Evolutionary conservation across 2,329 filamentous ascomycete species (phyloP).

Genomic region (Phyllosticta citrichinensis): DNA sequence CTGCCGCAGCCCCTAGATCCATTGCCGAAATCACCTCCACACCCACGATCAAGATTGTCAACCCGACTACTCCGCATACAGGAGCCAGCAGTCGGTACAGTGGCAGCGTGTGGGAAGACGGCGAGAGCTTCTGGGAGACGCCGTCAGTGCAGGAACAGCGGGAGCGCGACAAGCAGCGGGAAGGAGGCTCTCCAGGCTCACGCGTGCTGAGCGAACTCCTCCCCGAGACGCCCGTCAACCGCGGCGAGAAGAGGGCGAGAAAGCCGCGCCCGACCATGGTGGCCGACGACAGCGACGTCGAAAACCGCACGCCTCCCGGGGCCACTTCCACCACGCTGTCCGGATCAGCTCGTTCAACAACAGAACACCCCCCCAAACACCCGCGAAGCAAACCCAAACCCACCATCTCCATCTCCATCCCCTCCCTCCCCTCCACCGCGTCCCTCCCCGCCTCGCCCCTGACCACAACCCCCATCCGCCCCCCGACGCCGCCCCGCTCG

Average conservation of each 20-base stretch:
- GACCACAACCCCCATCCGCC: not conserved
- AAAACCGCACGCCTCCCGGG: not conserved
- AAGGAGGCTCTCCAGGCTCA: not conserved
- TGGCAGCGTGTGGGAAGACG: conserved; percentile 23
- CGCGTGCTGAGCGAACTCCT: conserved; percentile 1
- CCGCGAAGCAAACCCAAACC: not conserved
- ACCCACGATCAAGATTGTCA: not conserved
- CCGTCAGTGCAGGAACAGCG: not conserved
- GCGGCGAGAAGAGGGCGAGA: not conserved
- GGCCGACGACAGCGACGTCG: not conserved
- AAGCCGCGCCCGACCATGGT: not conserved
- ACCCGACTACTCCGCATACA: not conserved
- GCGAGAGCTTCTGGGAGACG: conserved; percentile 20
- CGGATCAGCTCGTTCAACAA: not conserved
- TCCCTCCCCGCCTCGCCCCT: not conserved
- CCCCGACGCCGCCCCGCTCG: not conserved
- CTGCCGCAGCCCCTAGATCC: not conserved
- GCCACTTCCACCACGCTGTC: not conserved
- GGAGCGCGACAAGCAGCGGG: conserved; percentile 10
- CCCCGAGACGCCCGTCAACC: conserved; percentile 1
- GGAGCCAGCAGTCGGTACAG: not conserved
- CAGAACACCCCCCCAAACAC: not conserved
- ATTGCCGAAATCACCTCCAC: not conserved
- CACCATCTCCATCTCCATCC: not conserved
- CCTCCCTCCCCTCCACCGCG: not conserved